Evolutionary conservation across 345 rosid species (phyloP).

Genomic region (Pseudoturritis turrita): DNA sequence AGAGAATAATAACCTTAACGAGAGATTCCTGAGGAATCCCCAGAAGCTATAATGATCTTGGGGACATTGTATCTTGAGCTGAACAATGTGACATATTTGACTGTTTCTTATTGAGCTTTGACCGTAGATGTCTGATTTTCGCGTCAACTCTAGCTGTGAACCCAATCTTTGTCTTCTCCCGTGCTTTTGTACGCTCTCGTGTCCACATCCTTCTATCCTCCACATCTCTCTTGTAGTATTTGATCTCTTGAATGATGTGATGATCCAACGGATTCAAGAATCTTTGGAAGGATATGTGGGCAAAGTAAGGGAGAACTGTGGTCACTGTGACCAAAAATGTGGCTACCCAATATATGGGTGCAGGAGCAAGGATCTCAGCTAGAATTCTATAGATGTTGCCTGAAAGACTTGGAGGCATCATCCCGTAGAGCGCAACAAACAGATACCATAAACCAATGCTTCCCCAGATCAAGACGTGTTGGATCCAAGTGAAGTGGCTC

Average conservation of each 20-base stretch:
- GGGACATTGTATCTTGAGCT: conserved; percentile 35
- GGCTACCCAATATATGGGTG: conserved; percentile 71
- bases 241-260: conserved; percentile 91
- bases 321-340: conserved; percentile 63
- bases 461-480: conserved; percentile 87
- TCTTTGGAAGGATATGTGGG: conserved; percentile 71
- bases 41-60: conserved; percentile 30
- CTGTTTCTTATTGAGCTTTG: conserved; percentile 64
- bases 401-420: conserved; percentile 60
- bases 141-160: conserved; percentile 93
- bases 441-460: conserved; percentile 75
- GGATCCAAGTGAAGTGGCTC: conserved; percentile 98
- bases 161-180: conserved; percentile 92
- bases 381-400: conserved; percentile 61
- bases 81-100: conserved; percentile 30
- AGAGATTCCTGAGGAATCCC: background rate
- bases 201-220: conserved; percentile 87
- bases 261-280: conserved; percentile 84
- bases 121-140: conserved; percentile 73
- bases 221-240: conserved; percentile 71
- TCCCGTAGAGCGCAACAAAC: conserved; percentile 70
- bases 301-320: conserved; percentile 60
- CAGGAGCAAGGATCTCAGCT: conserved; percentile 77
- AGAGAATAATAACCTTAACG: background rate
- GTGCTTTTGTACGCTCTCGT: conserved; percentile 77